These are phyloP conservation scores for Saccharum hybrid DNA, from an alignment of 202 grass and related monocot genomes.

Conservation along the genomic window DNA sequence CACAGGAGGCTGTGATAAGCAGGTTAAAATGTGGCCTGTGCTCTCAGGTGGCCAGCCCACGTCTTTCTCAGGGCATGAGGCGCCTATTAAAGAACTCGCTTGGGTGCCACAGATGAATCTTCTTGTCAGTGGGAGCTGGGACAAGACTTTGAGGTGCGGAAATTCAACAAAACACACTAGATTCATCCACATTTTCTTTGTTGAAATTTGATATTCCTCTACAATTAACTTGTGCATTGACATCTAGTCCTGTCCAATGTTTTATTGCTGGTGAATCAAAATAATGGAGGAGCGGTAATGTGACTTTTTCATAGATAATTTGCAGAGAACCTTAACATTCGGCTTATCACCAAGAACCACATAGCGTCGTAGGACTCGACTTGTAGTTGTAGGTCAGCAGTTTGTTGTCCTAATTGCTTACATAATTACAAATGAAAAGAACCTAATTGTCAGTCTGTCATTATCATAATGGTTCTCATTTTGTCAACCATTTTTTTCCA, in stretches of 20 bases:
- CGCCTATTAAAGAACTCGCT: conserved; percentile 64
- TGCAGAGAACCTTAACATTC: conserved; percentile 19
- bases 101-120: conserved; percentile 76
- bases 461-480: neutral
- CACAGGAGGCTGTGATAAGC: conserved; percentile 68
- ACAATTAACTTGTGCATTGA: conserved; percentile 26
- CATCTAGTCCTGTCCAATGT: neutral
- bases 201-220: neutral
- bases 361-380: neutral
- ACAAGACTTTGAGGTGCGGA: conserved; percentile 72
- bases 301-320: neutral
- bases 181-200: conserved; percentile 5
- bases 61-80: conserved; percentile 59
- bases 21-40: conserved; percentile 75
- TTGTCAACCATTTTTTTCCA: neutral
- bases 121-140: conserved; percentile 81
- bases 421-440: neutral
- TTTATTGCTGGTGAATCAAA: neutral
- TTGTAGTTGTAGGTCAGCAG: neutral
- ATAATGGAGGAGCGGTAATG: neutral
- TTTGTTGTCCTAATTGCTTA: conserved; percentile 4
- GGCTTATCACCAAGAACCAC: conserved; percentile 23
- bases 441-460: neutral
- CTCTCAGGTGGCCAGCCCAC: conserved; percentile 69
- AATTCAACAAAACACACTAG: neutral